Conservation (phyloP, 352 stramenopile species). For the Globisporangium recalcitrans region DNA sequence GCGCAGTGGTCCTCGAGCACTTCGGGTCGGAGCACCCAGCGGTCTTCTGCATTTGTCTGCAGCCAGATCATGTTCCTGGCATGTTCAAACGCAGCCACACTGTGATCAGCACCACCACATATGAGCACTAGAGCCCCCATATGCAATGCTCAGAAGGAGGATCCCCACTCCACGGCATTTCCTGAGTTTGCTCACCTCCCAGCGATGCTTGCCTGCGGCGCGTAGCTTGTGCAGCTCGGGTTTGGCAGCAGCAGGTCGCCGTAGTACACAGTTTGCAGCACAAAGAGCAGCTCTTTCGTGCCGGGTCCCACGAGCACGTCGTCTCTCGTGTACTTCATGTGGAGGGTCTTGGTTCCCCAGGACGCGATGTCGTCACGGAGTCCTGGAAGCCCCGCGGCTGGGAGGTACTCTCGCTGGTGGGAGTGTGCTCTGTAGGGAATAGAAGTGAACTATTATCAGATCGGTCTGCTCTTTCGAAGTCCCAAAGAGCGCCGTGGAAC, state of each 20-base stretch:
- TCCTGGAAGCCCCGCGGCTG: constrained; percentile 65
- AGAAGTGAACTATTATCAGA: background rate
- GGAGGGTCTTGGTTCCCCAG: constrained; percentile 52
- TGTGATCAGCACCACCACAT: constrained; percentile 3
- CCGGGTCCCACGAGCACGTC: constrained; percentile 83
- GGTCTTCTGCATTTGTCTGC: constrained; percentile 67
- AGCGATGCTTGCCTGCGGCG: constrained; percentile 79
- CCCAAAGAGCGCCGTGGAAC: constrained; percentile 13
- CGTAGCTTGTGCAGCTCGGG: constrained; percentile 83
- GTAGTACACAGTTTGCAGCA: constrained; percentile 88
- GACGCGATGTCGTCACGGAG: constrained; percentile 75
- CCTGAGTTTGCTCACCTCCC: constrained; percentile 57
- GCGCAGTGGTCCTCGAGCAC: constrained; percentile 76
- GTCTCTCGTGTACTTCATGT: constrained; percentile 61
- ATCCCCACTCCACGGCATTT: too few species aligned
- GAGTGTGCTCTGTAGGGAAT: constrained; percentile 50
- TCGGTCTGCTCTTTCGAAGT: background rate
- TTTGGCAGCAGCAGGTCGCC: constrained; percentile 80
- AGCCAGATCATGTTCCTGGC: constrained; percentile 88
- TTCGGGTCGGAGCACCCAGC: constrained; percentile 75
- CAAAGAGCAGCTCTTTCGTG: constrained; percentile 86
- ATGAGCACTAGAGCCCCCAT: background rate
- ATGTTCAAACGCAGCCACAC: constrained; percentile 7
- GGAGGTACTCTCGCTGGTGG: constrained; percentile 80
- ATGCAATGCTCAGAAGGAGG: too few species aligned